phyloP scores from a whole-genome alignment of 371 early-diverging fungal genomes.

The Smittium culicis region DNA sequence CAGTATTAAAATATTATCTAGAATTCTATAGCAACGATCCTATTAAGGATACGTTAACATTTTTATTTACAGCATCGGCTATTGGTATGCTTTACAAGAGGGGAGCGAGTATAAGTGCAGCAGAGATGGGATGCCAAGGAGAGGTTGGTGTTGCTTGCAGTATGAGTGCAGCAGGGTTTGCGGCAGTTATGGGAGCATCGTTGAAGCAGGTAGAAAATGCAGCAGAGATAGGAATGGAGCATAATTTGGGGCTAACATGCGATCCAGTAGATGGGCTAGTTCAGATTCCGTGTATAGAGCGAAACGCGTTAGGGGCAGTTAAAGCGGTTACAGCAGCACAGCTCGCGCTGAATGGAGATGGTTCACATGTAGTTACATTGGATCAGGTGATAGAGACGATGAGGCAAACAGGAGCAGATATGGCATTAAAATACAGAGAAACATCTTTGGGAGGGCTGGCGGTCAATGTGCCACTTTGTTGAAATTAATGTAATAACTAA shows the following conservation, averaged over 20 bases:
- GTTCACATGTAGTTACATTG: slow-evolving; percentile 70
- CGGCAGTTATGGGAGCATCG: slow-evolving; percentile 90
- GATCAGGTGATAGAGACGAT: slow-evolving; percentile 94
- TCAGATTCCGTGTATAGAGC: slow-evolving; percentile 92
- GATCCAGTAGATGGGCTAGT: slow-evolving; percentile 88
- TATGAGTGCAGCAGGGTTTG: slow-evolving; percentile 89
- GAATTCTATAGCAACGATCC: slow-evolving; percentile 82
- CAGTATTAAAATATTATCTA: slow-evolving; percentile 85
- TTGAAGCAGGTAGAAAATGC: slow-evolving; percentile 85
- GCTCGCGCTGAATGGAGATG: slow-evolving; percentile 82
- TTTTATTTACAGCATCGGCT: slow-evolving; percentile 78
- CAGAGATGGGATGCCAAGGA: slow-evolving; percentile 93
- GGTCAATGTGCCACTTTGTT: slow-evolving; percentile 77
- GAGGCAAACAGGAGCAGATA: slow-evolving; percentile 86
- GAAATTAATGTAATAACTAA: slow-evolving; percentile 17
- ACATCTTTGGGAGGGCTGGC: slow-evolving; percentile 86
- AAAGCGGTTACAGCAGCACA: slow-evolving; percentile 93
- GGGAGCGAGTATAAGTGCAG: slow-evolving; percentile 85
- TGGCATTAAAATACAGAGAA: slow-evolving; percentile 92
- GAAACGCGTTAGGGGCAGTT: slow-evolving; percentile 87
- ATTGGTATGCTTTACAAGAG: slow-evolving; percentile 94
- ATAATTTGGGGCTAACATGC: slow-evolving; percentile 86
- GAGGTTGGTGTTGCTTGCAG: slow-evolving; percentile 85
- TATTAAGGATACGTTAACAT: slow-evolving; percentile 78
- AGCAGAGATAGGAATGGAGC: slow-evolving; percentile 94